phyloP scores from a whole-genome alignment of 2,329 filamentous ascomycete species.

The Trichoderma atroviride region DNA sequence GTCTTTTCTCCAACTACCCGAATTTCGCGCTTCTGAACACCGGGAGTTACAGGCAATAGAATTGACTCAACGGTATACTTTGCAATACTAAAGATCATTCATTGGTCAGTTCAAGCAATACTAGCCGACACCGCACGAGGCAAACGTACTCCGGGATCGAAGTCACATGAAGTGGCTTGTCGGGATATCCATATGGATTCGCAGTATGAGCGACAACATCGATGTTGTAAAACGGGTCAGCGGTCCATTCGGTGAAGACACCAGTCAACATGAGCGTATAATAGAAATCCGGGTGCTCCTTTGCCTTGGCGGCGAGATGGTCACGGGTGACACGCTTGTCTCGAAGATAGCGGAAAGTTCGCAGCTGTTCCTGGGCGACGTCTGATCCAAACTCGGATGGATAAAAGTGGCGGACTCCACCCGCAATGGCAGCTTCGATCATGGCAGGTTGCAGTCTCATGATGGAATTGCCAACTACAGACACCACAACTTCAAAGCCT shows the following conservation, averaged over 20 bases:
- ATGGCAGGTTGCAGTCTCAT: conserved; percentile 11
- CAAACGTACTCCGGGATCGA: conserved; percentile 1
- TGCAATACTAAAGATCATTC: neutral
- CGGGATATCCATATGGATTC: neutral
- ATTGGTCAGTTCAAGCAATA: neutral
- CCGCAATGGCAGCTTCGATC: conserved; percentile 6
- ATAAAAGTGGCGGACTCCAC: conserved; percentile 10
- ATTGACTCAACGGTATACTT: conserved; percentile 3
- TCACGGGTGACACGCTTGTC: conserved; percentile 17
- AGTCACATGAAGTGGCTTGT: neutral
- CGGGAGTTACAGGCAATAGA: neutral
- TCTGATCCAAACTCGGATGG: conserved; percentile 19
- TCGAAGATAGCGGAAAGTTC: conserved; percentile 9
- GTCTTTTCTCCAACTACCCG: neutral
- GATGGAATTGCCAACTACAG: conserved; percentile 9
- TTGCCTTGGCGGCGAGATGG: conserved; percentile 4
- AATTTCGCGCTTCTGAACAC: conserved; percentile 1
- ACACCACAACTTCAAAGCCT: conserved; percentile 14
- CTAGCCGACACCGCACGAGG: accelerated
- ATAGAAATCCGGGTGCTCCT: conserved; percentile 6
- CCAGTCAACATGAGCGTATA: conserved; percentile 16
- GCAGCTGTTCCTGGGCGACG: neutral
- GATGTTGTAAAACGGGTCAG: conserved; percentile 8
- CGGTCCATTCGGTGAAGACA: conserved; percentile 12
- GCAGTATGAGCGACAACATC: neutral